These are phyloP conservation scores for Leishmania turanica DNA, from an alignment of 208 protist species.

Conservation along the genomic window DNA sequence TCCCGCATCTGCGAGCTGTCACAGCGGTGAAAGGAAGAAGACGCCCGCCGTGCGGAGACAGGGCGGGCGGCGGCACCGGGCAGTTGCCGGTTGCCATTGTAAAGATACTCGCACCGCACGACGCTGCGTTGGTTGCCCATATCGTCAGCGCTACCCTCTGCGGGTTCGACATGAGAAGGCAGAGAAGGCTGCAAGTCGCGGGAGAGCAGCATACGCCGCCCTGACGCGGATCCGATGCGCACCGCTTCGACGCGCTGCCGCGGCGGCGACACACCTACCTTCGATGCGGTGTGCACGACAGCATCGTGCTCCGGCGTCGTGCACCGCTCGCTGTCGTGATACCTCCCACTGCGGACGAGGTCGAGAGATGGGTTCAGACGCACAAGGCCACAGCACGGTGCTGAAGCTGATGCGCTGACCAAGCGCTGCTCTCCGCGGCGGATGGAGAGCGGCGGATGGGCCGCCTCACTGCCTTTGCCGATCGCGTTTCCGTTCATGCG, in stretches of 20 bases:
- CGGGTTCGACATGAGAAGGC: slow-evolving; percentile 5
- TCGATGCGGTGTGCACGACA: slow-evolving; percentile 34
- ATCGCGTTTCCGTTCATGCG: background rate
- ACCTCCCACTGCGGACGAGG: background rate
- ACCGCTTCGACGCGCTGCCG: slow-evolving; percentile 53
- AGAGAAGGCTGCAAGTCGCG: slow-evolving; percentile 14
- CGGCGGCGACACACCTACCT: slow-evolving; percentile 32
- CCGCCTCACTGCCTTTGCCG: background rate
- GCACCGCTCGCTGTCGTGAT: slow-evolving; percentile 2
- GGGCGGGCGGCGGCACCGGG: background rate
- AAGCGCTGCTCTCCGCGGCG: slow-evolving; percentile 33
- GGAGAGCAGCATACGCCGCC: slow-evolving; percentile 23
- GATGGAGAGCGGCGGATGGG: slow-evolving; percentile 2
- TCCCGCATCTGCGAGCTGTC: slow-evolving; percentile 41
- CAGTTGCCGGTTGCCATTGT: background rate
- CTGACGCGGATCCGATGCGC: slow-evolving; percentile 29
- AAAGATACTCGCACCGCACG: slow-evolving; percentile 35
- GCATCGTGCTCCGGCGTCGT: slow-evolving; percentile 35
- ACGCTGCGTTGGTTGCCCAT: slow-evolving; percentile 16
- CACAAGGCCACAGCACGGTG: slow-evolving; percentile 10
- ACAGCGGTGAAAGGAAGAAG: slow-evolving; percentile 35
- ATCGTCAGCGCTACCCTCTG: slow-evolving; percentile 20
- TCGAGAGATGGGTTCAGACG: slow-evolving; percentile 4
- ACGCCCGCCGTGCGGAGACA: slow-evolving; percentile 16
- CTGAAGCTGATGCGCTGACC: slow-evolving; percentile 4